Percentiles rank a stretch among this genome's conserved stretches.
Evolutionary conservation across 306 rosid genomes (phyloP).

Genomic region (Fragaria nilgerrensis): DNA sequence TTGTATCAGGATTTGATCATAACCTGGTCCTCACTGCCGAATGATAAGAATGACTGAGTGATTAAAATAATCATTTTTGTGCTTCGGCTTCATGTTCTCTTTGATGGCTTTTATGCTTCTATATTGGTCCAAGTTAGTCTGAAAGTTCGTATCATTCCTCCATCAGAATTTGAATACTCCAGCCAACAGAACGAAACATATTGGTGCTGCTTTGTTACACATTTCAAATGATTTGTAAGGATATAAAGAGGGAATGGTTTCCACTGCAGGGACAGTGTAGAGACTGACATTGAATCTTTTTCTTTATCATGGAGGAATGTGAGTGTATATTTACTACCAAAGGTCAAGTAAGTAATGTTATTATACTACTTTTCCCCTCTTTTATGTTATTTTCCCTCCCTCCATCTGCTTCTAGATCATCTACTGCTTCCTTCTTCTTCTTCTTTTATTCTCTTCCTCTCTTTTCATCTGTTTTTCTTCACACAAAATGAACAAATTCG

Average conservation of each 20-base stretch:
- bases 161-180: not conserved
- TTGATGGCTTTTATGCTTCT: not conserved
- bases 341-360: too few relatives aligned
- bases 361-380: too few relatives aligned
- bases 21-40: conserved; percentile 64
- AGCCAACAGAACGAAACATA: not conserved
- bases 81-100: not conserved
- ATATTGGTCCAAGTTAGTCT: not conserved
- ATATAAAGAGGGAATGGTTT: not conserved
- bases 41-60: conserved; percentile 32
- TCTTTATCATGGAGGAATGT: not conserved
- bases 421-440: too few relatives aligned
- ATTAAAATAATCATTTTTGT: not conserved
- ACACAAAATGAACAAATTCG: too few relatives aligned
- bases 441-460: too few relatives aligned
- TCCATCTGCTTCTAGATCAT: too few relatives aligned
- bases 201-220: not conserved
- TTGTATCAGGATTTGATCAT: conserved; percentile 89
- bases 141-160: not conserved
- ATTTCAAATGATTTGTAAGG: not conserved
- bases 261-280: not conserved
- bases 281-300: not conserved
- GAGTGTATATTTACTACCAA: not conserved
- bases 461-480: too few relatives aligned
- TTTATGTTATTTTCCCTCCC: too few relatives aligned